Base-by-base conservation (phyloP, 352 stramenopile species). In the Globisporangium acanthophoron region DNA sequence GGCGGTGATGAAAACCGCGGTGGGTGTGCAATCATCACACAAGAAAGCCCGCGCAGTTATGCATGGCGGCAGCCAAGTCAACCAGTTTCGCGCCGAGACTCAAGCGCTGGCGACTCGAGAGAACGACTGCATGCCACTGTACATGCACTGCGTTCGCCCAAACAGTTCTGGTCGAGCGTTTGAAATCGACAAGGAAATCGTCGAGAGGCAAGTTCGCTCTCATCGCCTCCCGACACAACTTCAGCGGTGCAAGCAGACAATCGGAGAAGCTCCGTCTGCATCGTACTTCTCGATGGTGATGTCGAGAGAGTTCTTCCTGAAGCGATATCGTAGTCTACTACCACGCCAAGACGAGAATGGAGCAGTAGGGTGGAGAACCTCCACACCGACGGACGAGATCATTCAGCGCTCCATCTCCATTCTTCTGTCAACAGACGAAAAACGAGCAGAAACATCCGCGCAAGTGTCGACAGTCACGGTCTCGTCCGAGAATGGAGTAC, bases 71-170 rank as follows among this genome's bases (percentile, higher is more conserved):
- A 59, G 55, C 21, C 71, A 75, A 53, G 60, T 73, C 29, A 60
- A 62, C 24, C 72, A 84, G 53, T 84, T 84, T 53, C 74, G 74
- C n/a, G 60, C 52, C 27, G 67, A 80, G 33, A 69, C 71, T 15
- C 70, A 71, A 46, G 58, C 51, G 7, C 44, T 80, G 5, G 62
- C 56, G 0, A 54, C 16, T 20, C 54, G 60, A 43, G 53, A 68
- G 31, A 50, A 62, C 12, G 16, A 18, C 5, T 46, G 51, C n/a
- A 65, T 74, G 62, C 70, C 74, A 37, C 69, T 84, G 46, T 79
- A 79, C 56, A 79, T 84, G 44, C 74, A 84, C 55, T 84, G 74
- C 45, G 64, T 84, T 53, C 72, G 74, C 2, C 67, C 74, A 3
- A 84, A 80, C 51, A 56, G 49, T 18, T 56, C 50, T n/a, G 65